Evolutionary conservation across 2,329 filamentous ascomycete genomes (phyloP).

Genomic region (Penicillium sclerotiorum): DNA sequence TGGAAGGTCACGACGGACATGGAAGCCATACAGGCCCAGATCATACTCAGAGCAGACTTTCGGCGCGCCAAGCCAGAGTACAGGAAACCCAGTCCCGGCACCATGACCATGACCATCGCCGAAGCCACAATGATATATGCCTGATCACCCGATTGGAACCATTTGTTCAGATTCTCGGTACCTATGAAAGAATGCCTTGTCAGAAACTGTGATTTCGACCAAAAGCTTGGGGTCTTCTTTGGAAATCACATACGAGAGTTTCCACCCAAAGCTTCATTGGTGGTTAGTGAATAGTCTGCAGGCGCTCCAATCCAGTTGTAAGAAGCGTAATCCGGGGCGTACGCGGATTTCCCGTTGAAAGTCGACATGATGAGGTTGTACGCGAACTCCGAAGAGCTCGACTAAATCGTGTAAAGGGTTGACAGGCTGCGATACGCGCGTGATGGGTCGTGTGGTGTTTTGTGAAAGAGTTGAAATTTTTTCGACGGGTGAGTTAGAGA

Average conservation of each 20-base stretch:
- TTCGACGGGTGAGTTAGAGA: not conserved
- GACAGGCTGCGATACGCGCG: not conserved
- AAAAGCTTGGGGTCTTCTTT: too few species aligned
- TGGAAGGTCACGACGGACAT: constrained; percentile 91
- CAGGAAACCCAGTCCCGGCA: constrained; percentile 93
- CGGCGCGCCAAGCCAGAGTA: constrained; percentile 96
- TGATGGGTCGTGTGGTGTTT: not conserved
- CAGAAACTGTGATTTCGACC: constrained; percentile 11
- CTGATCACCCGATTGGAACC: constrained; percentile 88
- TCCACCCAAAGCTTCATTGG: constrained; percentile 67
- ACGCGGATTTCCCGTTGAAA: constrained; percentile 34
- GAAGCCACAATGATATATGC: constrained; percentile 88
- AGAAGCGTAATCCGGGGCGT: constrained; percentile 49
- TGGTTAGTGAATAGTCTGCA: constrained; percentile 46
- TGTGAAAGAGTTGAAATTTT: not conserved
- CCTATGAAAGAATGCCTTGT: constrained; percentile 52
- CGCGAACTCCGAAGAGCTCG: constrained; percentile 9
- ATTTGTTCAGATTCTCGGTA: constrained; percentile 89
- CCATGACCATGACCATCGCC: constrained; percentile 95
- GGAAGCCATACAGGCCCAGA: constrained; percentile 96
- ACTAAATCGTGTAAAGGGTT: too few species aligned
- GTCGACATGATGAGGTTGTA: constrained; percentile 29
- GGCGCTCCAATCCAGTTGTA: constrained; percentile 54
- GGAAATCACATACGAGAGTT: constrained; percentile 69
- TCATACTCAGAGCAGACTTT: constrained; percentile 95